Evolutionary conservation across 257 asterid genomes (phyloP).

Genomic region (Scutellaria barbata): DNA sequence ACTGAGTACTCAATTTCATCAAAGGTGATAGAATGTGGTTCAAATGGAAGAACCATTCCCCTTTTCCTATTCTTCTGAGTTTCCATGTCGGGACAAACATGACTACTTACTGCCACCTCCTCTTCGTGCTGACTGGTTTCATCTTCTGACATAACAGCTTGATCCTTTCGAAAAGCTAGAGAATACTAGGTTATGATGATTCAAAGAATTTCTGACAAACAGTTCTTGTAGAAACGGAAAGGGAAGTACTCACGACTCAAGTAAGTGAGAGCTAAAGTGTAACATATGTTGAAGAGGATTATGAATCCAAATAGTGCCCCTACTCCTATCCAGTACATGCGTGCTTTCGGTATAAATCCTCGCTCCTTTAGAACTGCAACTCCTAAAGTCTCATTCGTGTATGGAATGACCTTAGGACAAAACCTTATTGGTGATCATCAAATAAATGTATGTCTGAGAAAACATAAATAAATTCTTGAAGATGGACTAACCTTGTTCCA

Average conservation of each 20-base stretch:
- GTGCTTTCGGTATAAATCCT: slow-evolving; percentile 44
- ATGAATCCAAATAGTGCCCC: slow-evolving; percentile 56
- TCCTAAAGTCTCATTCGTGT: slow-evolving; percentile 47
- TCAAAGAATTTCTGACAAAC: neutral
- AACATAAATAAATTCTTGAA: neutral
- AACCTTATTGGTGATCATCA: neutral
- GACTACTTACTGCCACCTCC: slow-evolving; percentile 18
- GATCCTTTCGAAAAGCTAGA: slow-evolving; percentile 67
- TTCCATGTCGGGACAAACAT: neutral
- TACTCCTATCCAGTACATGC: slow-evolving; percentile 55
- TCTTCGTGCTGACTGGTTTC: slow-evolving; percentile 27
- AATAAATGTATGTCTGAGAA: neutral
- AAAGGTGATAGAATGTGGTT: slow-evolving; percentile 58
- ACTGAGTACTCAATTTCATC: slow-evolving; percentile 58
- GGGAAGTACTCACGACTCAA: slow-evolving; percentile 57
- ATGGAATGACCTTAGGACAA: slow-evolving; percentile 31
- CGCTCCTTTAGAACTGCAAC: slow-evolving; percentile 43
- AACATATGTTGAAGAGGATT: slow-evolving; percentile 40
- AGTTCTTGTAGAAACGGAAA: slow-evolving; percentile 2
- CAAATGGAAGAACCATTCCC: slow-evolving; percentile 61
- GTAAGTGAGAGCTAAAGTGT: slow-evolving; percentile 45
- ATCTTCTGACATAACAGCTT: slow-evolving; percentile 50
- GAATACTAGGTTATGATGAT: slow-evolving; percentile 15
- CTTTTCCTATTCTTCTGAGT: slow-evolving; percentile 25
- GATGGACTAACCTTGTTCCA: slow-evolving; percentile 50